A percentile compares a stretch with the other conserved stretches of the same genome.
Evolutionary conservation across 495 filamentous ascomycete species (phyloP).

Genomic region (Eremomyces bilateralis): DNA sequence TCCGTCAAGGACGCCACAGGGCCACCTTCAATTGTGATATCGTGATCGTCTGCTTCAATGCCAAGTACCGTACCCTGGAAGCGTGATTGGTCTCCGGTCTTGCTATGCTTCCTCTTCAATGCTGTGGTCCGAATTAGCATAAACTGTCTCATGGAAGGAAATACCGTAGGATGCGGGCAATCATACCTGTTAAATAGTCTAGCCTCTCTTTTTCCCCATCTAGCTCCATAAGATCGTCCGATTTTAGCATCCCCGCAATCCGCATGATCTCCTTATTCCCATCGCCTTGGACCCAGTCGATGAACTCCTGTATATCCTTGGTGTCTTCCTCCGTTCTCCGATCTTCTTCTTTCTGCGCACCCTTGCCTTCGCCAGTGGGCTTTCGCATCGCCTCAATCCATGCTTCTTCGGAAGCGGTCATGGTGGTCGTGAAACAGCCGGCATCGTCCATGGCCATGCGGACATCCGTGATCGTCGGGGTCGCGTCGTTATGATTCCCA

Average conservation of each 20-base stretch:
- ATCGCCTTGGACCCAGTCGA: slow-evolving; percentile 49
- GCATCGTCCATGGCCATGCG: slow-evolving; percentile 60
- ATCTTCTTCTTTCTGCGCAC: slow-evolving; percentile 11
- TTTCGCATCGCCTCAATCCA: slow-evolving; percentile 21
- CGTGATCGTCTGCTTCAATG: slow-evolving; percentile 39
- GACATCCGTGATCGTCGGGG: slow-evolving; percentile 48
- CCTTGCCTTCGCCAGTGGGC: slow-evolving; percentile 14
- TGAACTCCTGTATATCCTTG: slow-evolving; percentile 47
- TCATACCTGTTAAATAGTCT: slow-evolving; percentile 48
- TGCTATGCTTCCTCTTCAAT: slow-evolving; percentile 69
- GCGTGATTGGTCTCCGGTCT: slow-evolving; percentile 58
- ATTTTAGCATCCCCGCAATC: slow-evolving; percentile 30
- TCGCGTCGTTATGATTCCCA: slow-evolving; percentile 25
- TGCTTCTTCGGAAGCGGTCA: slow-evolving; percentile 33
- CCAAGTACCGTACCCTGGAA: slow-evolving; percentile 65
- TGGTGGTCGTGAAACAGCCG: slow-evolving; percentile 43
- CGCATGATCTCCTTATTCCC: slow-evolving; percentile 51
- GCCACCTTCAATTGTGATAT: slow-evolving; percentile 51
- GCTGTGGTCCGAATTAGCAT: slow-evolving; percentile 6
- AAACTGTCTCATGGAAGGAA: too few relatives aligned
- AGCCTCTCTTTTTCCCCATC: slow-evolving; percentile 30
- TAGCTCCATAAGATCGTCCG: slow-evolving; percentile 22
- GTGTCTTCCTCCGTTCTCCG: slow-evolving; percentile 41
- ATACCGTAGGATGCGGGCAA: neutral
- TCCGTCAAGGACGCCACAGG: slow-evolving; percentile 38